Conservation (phyloP, 2,329 filamentous ascomycete species). For the Trichoderma sp. region DNA sequence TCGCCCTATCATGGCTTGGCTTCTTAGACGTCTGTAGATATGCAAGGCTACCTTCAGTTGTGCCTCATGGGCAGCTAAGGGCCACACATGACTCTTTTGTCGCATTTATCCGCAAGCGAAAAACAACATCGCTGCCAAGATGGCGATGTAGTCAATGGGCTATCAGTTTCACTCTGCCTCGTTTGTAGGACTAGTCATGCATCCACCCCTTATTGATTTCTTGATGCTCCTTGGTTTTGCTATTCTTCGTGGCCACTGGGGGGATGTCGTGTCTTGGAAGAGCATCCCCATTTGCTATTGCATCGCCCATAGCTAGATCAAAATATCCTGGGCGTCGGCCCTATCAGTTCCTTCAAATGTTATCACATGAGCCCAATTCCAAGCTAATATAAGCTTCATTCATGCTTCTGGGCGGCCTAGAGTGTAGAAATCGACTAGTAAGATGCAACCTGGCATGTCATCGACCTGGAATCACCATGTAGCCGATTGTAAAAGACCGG, state of each 20-base stretch:
- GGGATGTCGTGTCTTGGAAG: not conserved
- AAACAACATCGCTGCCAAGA: not conserved
- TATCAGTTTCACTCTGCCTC: not conserved
- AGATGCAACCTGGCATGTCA: not conserved
- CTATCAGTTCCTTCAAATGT: not conserved
- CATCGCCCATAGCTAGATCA: not conserved
- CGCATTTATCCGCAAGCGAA: not conserved
- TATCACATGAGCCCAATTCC: not conserved
- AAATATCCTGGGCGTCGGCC: not conserved
- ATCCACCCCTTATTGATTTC: not conserved
- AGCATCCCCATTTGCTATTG: not conserved
- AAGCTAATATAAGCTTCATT: not conserved
- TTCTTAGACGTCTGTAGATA: not conserved
- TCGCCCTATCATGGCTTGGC: not conserved
- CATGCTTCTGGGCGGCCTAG: not conserved
- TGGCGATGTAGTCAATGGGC: not conserved
- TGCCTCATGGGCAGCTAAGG: not conserved
- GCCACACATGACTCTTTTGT: not conserved
- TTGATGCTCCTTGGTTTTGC: not conserved
- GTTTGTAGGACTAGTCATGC: not conserved
- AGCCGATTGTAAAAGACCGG: not conserved
- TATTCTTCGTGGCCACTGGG: not conserved
- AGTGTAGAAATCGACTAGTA: not conserved
- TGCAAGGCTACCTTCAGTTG: constrained; percentile 1
- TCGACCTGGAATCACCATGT: not conserved